phyloP scores from a whole-genome alignment of 2,329 filamentous ascomycete species.

The Colletotrichum cereale region DNA sequence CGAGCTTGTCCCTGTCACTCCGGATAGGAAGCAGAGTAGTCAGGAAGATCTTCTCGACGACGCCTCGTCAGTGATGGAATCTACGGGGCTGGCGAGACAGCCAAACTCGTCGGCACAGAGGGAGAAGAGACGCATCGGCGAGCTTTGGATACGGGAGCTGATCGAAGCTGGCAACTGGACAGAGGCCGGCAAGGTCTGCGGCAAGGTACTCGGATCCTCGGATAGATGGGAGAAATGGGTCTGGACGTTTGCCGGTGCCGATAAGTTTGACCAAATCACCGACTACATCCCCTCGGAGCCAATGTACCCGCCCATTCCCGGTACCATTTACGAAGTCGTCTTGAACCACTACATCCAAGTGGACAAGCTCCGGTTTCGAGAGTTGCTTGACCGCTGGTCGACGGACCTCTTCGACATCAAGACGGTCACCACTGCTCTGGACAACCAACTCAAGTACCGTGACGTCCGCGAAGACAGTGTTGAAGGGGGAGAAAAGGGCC shows the following conservation, averaged over 20 bases:
- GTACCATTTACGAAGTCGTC: conserved; percentile 88
- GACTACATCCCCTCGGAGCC: conserved; percentile 82
- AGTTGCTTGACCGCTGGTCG: conserved; percentile 86
- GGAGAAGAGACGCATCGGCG: conserved; percentile 91
- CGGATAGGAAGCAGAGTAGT: conserved; percentile 54
- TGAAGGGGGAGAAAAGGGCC: conserved; percentile 77
- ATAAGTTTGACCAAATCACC: conserved; percentile 91
- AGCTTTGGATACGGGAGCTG: conserved; percentile 92
- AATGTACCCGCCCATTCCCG: conserved; percentile 83
- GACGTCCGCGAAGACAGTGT: conserved; percentile 82
- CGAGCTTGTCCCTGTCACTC: conserved; percentile 56
- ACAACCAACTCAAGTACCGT: conserved; percentile 83
- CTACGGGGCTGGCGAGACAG: conserved; percentile 54
- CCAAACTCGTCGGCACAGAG: conserved; percentile 68
- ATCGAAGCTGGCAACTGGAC: conserved; percentile 81
- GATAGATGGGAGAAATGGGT: conserved; percentile 96
- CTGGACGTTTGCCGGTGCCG: conserved; percentile 87
- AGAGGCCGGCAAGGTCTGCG: conserved; percentile 82
- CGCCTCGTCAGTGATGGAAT: conserved; percentile 71
- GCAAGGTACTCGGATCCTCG: conserved; percentile 83
- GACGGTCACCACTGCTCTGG: conserved; percentile 81
- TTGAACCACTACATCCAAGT: conserved; percentile 88
- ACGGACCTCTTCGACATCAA: conserved; percentile 85
- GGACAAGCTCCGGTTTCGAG: conserved; percentile 80
- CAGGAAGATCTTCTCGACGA: conserved; percentile 82